Base-by-base conservation (phyloP, 805 yeast species). In the Maudiozyma turicensis region DNA sequence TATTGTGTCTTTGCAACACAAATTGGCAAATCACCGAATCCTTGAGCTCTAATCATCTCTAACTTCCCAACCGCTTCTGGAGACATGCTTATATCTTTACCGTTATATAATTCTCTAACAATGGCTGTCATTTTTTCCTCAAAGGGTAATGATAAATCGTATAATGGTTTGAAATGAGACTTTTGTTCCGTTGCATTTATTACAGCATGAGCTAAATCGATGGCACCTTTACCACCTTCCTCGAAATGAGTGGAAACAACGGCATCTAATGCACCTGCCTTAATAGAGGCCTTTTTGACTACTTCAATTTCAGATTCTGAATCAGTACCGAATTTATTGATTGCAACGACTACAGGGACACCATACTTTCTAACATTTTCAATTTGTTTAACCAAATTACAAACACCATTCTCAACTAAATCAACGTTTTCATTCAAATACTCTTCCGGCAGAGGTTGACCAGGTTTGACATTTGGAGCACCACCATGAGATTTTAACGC, bases 401-500 rank as follows among this genome's bases (percentile, higher is more conserved):
- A 81, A 67, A 91, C 84, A 48, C 98, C 98, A 48, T 75, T 74
- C 49, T 78, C 74, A 57, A 91, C 78, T 63, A 82, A 75, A 37
- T 84, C 95, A 49, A 85, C 78, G 67, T 89, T 84, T 71, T 90
- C 96, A 53, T 80, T 75, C 42, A 78, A 71, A 71, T 91, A 91
- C 60, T 78, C 96, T 37, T 72, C 74, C 35, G 98, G 95, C 58
- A 91, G 75, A 39, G 88, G 77, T 58, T 81, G 84, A 51, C 97
- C 98, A 14, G 98, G 96, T 63, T 87, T 87, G 52, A 91, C 97
- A 59, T 87, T 95, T 14, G 97, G 90, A 45, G 95, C 98, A 54
- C 97, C 98, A 52, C 98, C 98, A 65, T 91, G 98, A 49, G 87
- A 80, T 70, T 91, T 91, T 69, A 91, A 79, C n/a, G 98, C 98